These are phyloP conservation scores for Hondaea fermentalgiana DNA, from an alignment of 108 stramenopile genomes.

Conservation along the genomic window DNA sequence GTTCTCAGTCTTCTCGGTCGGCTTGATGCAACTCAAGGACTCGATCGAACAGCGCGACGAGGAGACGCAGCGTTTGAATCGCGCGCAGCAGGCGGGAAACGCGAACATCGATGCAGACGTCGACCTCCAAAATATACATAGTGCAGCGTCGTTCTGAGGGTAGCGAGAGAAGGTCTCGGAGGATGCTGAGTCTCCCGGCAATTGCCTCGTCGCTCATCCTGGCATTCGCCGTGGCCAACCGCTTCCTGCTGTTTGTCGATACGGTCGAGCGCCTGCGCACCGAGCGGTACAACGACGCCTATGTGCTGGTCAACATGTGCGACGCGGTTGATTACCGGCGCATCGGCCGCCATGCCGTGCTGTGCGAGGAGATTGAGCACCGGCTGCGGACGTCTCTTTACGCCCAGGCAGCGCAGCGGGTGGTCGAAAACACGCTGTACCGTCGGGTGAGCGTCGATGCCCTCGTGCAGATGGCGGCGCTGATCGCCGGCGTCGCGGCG, in stretches of 20 bases:
- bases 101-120: too few species aligned
- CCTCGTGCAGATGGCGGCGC: too few species aligned
- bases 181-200: too few species aligned
- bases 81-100: too few species aligned
- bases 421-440: neutral
- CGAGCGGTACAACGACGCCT: neutral
- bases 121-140: too few species aligned
- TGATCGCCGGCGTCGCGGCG: too few species aligned
- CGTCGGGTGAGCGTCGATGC: too few species aligned
- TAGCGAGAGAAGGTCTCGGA: too few species aligned
- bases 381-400: neutral
- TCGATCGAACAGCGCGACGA: too few species aligned
- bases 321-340: neutral
- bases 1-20: neutral
- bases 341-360: neutral
- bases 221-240: neutral
- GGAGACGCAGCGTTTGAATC: too few species aligned
- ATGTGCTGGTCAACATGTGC: neutral
- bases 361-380: neutral
- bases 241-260: neutral
- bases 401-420: neutral
- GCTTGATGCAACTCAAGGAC: neutral
- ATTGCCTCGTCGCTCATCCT: too few species aligned
- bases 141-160: too few species aligned
- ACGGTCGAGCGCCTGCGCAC: neutral